Base-by-base conservation (phyloP, 345 rosid genomes). In the Aquilaria malaccensis region DNA sequence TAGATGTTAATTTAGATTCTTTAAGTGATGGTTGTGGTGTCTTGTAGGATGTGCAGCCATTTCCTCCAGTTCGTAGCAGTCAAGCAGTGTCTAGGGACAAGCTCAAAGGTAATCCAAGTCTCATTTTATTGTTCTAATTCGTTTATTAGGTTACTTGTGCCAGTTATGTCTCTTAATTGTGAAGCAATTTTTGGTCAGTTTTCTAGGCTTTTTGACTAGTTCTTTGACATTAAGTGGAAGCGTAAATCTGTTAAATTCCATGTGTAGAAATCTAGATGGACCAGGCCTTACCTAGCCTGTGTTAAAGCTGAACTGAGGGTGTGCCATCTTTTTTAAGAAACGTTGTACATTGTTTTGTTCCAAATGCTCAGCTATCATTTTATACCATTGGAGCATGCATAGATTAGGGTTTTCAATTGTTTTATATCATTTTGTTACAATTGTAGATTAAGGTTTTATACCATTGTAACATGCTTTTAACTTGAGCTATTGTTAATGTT, bases 1-100 rank as follows among this genome's bases (percentile, higher is more conserved):
- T 13, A 6, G 50, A 41, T 52, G 47, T 15, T 60, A 33, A 15
- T 50, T 12, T 47, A 22, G 7, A 31, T 52, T 74, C 55, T 9
- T 52, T 9, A 37, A 37, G 7, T 37, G 43, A 55, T 52, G 45
- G 2, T 37, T 49, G 58, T 65, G 29, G 45, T 50, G 31, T 47
- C 55, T 29, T 70, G 61, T 68, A 71, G 75, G 72, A 60, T 67
- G 31, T 74, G 61, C 79, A 11, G 63, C 79, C 62, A 33, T 68
- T 65, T 66, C 66, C 79, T 67, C 58, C 70, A 45, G 65, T 53
- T 32, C 63, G 63, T 33, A 63, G 65, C 72, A 67, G 57, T 64
- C 73, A 53, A 51, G 70, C 70, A 63, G 43, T 63, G 72, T 62
- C 72, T 45, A 10, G 12, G 57, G 64, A 56, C 46, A 74, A 78